A percentile compares a stretch with the other conserved stretches of the same genome.
phyloP scores from a whole-genome alignment of 1,139 yeast genomes.

The Yamadazyma songkhlaensis region DNA sequence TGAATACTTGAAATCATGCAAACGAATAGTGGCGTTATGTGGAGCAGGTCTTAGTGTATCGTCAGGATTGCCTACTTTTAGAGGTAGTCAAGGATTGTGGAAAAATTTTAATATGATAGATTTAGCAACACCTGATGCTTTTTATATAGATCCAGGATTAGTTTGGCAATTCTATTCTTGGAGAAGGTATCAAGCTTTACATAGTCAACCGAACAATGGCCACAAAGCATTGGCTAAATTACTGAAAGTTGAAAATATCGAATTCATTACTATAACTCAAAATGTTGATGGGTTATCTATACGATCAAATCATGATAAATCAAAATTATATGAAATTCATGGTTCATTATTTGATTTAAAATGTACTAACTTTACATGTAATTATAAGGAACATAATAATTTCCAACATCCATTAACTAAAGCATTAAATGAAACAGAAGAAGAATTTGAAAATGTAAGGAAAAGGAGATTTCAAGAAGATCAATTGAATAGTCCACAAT shows the following conservation, averaged over 20 bases:
- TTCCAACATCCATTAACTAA: conserved; percentile 62
- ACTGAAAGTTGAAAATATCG: conserved; percentile 15
- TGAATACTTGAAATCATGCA: conserved; percentile 46
- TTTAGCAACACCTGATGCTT: conserved; percentile 89
- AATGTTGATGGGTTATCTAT: conserved; percentile 75
- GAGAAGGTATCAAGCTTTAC: conserved; percentile 61
- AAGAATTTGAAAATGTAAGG: conserved; percentile 20
- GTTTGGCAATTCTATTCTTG: conserved; percentile 89
- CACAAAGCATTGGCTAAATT: conserved; percentile 67
- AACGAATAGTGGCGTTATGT: conserved; percentile 66
- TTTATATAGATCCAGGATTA: conserved; percentile 73
- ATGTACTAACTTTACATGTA: conserved; percentile 77
- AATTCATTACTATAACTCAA: conserved; percentile 70
- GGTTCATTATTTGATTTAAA: conserved; percentile 71
- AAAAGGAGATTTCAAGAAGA: conserved; percentile 47
- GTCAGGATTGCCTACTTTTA: conserved; percentile 72
- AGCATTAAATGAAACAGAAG: conserved; percentile 44
- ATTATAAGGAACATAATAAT: conserved; percentile 52
- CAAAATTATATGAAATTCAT: conserved; percentile 62
- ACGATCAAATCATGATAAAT: conserved; percentile 59
- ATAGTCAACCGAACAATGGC: conserved; percentile 70
- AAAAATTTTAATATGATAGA: conserved; percentile 75
- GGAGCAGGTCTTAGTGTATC: conserved; percentile 85
- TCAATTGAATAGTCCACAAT: conserved; percentile 36
- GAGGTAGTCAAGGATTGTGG: conserved; percentile 79